These are phyloP conservation scores for Dioscorea dumetorum DNA, from an alignment of 106 monocot species.

Conservation along the genomic window DNA sequence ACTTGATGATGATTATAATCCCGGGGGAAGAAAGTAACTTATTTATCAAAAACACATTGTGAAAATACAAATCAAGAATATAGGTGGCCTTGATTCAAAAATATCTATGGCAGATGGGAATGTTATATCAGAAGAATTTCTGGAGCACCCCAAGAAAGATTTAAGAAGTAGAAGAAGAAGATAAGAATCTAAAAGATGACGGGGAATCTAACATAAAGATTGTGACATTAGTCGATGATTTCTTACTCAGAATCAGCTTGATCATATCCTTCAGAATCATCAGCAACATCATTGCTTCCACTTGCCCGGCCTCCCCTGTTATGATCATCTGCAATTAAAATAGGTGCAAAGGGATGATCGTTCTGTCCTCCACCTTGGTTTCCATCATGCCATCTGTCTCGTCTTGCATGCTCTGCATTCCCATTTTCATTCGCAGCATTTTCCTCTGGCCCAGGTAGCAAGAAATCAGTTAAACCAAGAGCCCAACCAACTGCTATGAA, in stretches of 20 bases:
- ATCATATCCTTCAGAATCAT: conserved; percentile 74
- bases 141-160: no score
- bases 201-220: no score
- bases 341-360: conserved; percentile 32
- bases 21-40: no score
- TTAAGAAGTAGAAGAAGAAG: no score
- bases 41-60: no score
- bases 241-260: conserved; percentile 87
- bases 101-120: no score
- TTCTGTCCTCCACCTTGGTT: conserved; percentile 38
- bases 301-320: conserved; percentile 31
- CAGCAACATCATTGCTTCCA: conserved; percentile 36
- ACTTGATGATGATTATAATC: no score
- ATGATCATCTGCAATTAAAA: conserved; percentile 39
- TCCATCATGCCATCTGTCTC: conserved; percentile 40
- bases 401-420: conserved; percentile 46
- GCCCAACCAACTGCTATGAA: conserved; percentile 93
- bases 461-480: conserved; percentile 84
- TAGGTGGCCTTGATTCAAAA: no score
- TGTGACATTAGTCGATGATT: neutral
- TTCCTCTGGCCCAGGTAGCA: conserved; percentile 76
- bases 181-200: no score
- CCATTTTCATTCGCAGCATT: conserved; percentile 56
- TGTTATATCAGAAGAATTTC: no score
- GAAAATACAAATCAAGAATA: no score